Evolutionary conservation across 2,329 filamentous ascomycete species (phyloP), one percentile per base, ranked within the genome.

Genomic region (Proliferodiscus dingleyae): DNA sequence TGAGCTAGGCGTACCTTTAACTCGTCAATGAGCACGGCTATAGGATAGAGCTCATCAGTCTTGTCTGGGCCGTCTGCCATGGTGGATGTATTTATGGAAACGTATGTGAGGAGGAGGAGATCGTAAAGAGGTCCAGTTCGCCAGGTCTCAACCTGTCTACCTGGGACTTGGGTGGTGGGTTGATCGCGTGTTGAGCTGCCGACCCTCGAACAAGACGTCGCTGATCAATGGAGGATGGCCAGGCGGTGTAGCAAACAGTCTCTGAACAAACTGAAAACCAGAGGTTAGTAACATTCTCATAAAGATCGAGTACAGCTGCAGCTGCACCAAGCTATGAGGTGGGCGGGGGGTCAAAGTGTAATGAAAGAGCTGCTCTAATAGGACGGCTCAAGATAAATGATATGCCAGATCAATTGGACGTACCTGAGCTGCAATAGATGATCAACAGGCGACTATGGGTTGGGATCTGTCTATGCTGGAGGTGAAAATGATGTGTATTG

Each of bases 21-120:
- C 81, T 98, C 93, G 71, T 98, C 93, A 72, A 98, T 98, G 71
- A 98, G 84, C 60, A 98, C 93, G 66, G 94, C 93, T 77, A 98
- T 98, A 68, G 93, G 93, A 72, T 97, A 98, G 65, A 98, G 89
- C 83, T 97, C 94, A 74, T 98, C 93, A 70, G 85, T 94, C 75
- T 91, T 83, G 72, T 85, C 87, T 69, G 84, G 79, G 72, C 85
- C 85, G 74, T 96, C 80, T 72, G 80, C 89, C 91, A 97, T 97
- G 69, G 70, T 78, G 79, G 71, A 68, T 64, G 62, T 41, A 51
- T 55, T 52, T 36, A 47, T 43, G 54, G 53, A 45, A 49, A 52
- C 32, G 43, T 58, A 50, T 38, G 52, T 54, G 56, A 60, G 58
- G 50, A 50, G 43, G 53, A 47, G 53, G 59, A 58, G 50, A 56